Evolutionary conservation across 768 basidiomycete genomes (phyloP), one percentile per base, ranked within the genome.

Genomic region (Lactarius indigo): DNA sequence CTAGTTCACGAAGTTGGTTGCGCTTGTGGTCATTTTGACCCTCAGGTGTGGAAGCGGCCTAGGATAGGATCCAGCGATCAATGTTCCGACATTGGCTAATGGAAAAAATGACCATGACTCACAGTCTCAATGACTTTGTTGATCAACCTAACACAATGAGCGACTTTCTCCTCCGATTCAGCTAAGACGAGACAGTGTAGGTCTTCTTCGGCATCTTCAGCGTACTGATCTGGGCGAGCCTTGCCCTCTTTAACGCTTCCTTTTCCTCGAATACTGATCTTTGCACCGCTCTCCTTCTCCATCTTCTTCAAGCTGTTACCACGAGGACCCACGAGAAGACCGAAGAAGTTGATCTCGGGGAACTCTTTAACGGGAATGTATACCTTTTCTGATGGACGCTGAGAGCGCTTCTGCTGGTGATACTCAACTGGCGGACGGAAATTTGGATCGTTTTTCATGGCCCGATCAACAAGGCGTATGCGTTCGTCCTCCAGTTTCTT

Each of bases 291-390:
- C 73, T 98, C 94, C 65, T 92, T 84, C 78, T 99, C 97, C 97
- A 99, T 99, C 79, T 94, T 96, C 85, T 99, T 99, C 84, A 98
- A 80, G 80, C 96, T 96, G 76, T 99, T 98, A 56, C 97, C 97
- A 74, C 97, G 91, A 74, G 97, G 97, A 44, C 97, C 97, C 70
- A 99, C 96, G 68, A 99, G 86, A 68, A 99, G 82, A 72, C 97
- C 97, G 73, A 99, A 98, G 81, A 98, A 99, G 76, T 99, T 99
- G 83, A 99, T 98, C 79, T 98, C 96, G 1, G 97, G 97, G 72
- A 99, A 99, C 79, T 99, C 97, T 77, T 99, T 98, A 76, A 98
- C 96, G 47, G 97, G 97, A 68, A 99, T 98, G 76, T 98, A 99
- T 68, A 99, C 97, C 79, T 98, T 98, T 67, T 99, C 97, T 39